Evolutionary conservation across 139 green algal genomes (phyloP), one percentile per base, ranked within the genome.

Genomic region (Coelastrella sp.): DNA sequence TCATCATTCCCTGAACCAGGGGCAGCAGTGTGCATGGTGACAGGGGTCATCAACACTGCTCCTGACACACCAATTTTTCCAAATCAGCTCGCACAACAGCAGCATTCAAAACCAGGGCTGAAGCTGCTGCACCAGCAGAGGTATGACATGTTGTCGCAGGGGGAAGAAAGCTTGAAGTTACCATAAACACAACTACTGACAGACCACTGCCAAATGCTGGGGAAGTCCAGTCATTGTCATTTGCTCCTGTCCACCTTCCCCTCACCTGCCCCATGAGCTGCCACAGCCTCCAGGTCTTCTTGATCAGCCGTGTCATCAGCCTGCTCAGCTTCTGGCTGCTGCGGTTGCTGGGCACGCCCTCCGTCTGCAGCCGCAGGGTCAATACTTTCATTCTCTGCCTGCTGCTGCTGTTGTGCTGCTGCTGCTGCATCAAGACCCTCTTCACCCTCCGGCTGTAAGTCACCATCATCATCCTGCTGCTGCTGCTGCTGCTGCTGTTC

Each of bases 371-470:
- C 90, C 24, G 93, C 81, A 20, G 66, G 89, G n/a, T 85, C 88
- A 58, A 92, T 87, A 57, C 93, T 65, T 6, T 76, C 91, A 61
- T 88, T 66, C 80, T 61, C 96, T 57, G 98, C 95, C 22, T 92
- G 90, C 15, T 89, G 87, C 80, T 90, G 80, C 49, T 90, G 74
- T 58, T 88, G 91, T 57, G 58, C 79, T n/a, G 75, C 79, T 35
- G 12, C 22, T 72, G 58, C 78, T 10, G 24, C 61, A 24, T 89
- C 76, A 59, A 78, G 56, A 49, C 72, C 87, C 17, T 85, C 81
- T 22, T 78, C 82, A 25, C 82, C 87, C 7, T 72, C 85, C 7
- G 74, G 65, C 60, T 82, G 66, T 56, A 89, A 57, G 17, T 84
- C 35, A 49, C 35, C 87, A 56, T 91, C 93, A 61, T 94, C 88